Percentiles rank a stretch among this genome's conserved stretches.
These are phyloP conservation scores for Haberlea rhodopensis DNA, from an alignment of 257 asterid species.

Conservation along the genomic window DNA sequence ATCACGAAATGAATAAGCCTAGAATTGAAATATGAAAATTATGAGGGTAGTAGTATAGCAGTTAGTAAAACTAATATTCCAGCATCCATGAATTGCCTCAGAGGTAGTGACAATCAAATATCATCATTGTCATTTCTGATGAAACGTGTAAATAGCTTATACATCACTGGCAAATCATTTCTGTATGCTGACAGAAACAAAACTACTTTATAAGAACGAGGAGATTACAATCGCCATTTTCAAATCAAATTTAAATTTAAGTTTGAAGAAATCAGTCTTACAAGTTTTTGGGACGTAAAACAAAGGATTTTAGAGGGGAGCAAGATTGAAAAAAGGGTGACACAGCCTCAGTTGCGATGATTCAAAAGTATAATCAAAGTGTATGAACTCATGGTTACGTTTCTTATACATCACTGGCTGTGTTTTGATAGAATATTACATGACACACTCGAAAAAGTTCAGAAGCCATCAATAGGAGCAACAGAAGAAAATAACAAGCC, in stretches of 20 bases:
- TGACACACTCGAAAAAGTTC: too few species aligned
- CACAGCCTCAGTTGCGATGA: neutral
- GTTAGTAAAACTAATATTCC: neutral
- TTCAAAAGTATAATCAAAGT: neutral
- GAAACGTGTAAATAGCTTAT: neutral
- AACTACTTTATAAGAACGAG: too few species aligned
- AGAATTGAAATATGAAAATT: too few species aligned
- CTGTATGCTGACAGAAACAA: neutral
- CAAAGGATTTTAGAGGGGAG: neutral
- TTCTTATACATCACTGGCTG: neutral
- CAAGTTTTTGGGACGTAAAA: too few species aligned
- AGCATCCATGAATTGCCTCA: constrained; percentile 8
- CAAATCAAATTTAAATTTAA: too few species aligned
- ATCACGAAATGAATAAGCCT: too few species aligned
- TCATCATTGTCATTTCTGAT: constrained; percentile 9
- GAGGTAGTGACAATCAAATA: constrained; percentile 15
- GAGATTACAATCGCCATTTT: too few species aligned
- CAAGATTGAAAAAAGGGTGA: too few species aligned
- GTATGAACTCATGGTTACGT: neutral
- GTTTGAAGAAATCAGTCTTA: neutral
- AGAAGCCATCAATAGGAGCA: neutral
- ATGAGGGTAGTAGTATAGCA: neutral
- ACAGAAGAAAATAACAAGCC: too few species aligned
- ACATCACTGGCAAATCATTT: constrained; percentile 5
- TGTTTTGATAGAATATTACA: neutral